Conservation (phyloP, 1,284 basidiomycete genomes). For the Mycosarcoma maydis region DNA sequence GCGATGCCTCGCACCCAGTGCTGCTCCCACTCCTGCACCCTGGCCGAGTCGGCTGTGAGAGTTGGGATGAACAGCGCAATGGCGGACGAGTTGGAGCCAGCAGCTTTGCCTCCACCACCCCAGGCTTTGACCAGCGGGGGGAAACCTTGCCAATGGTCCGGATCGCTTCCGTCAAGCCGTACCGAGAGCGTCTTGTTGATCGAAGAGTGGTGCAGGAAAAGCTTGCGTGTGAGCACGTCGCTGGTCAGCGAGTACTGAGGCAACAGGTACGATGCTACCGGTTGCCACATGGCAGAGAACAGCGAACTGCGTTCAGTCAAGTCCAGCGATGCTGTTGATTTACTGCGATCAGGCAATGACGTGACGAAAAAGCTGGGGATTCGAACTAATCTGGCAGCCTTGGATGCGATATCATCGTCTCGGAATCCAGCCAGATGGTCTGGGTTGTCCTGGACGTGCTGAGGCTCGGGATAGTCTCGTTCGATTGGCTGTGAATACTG, state of each 20-base stretch:
- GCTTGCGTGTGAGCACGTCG: constrained; percentile 11
- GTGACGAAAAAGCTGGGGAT: constrained; percentile 49
- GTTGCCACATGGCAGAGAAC: constrained; percentile 31
- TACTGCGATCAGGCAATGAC: constrained; percentile 31
- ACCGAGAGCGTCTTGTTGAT: constrained; percentile 35
- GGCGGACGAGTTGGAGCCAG: constrained; percentile 45
- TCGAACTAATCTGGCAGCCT: constrained; percentile 16
- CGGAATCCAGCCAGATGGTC: constrained; percentile 26
- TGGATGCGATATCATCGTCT: constrained; percentile 20
- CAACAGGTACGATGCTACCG: constrained; percentile 10
- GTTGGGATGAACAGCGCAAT: constrained; percentile 22
- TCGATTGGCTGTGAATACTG: constrained; percentile 38
- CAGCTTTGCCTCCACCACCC: constrained; percentile 39
- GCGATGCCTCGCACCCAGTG: constrained; percentile 51
- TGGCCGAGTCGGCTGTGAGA: constrained; percentile 8
- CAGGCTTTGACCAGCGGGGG: constrained; percentile 42
- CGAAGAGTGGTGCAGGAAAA: constrained; percentile 44
- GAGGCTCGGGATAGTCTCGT: constrained; percentile 29
- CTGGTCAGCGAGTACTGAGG: constrained; percentile 15
- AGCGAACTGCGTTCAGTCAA: constrained; percentile 10
- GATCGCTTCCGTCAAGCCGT: constrained; percentile 32
- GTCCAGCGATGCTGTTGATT: background rate
- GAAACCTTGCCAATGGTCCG: constrained; percentile 34
- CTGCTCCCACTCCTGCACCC: constrained; percentile 52
- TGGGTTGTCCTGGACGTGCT: constrained; percentile 24